Evolutionary conservation across 2,329 filamentous ascomycete species (phyloP).

Genomic region (Harringtonia aguacate): DNA sequence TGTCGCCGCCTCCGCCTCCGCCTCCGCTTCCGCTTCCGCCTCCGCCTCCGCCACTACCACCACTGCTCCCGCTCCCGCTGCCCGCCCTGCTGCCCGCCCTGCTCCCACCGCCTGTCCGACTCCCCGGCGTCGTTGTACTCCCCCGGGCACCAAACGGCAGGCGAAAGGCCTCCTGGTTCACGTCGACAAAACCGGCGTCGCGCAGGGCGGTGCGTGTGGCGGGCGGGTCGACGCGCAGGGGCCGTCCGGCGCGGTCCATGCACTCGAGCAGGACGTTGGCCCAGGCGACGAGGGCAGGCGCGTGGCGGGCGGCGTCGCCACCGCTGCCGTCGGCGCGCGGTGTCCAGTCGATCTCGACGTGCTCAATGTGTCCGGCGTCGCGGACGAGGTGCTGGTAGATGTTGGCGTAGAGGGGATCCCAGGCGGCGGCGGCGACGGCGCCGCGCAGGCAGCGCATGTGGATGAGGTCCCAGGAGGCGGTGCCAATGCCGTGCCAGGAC

Average conservation of each 20-base stretch:
- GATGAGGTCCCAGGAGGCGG: slow-evolving; percentile 65
- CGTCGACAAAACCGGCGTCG: slow-evolving; percentile 67
- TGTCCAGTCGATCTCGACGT: slow-evolving; percentile 78
- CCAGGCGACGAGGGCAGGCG: slow-evolving; percentile 3
- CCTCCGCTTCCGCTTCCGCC: too few species aligned
- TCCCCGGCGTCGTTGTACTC: too few species aligned
- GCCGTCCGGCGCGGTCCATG: slow-evolving; percentile 53
- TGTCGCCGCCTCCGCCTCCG: too few species aligned
- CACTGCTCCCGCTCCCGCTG: too few species aligned
- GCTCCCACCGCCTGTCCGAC: too few species aligned
- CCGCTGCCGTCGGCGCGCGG: slow-evolving; percentile 60
- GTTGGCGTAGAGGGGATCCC: slow-evolving; percentile 64
- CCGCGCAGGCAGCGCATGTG: slow-evolving; percentile 73
- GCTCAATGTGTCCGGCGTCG: slow-evolving; percentile 66
- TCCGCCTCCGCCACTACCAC: too few species aligned
- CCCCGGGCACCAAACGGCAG: slow-evolving; percentile 68
- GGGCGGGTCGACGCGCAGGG: slow-evolving; percentile 46
- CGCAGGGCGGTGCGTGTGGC: slow-evolving; percentile 50
- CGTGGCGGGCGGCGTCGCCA: slow-evolving; percentile 24
- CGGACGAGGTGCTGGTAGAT: slow-evolving; percentile 63
- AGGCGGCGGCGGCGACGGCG: slow-evolving; percentile 64
- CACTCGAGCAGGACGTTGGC: neutral
- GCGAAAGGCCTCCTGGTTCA: slow-evolving; percentile 57
- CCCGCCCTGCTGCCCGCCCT: too few species aligned
- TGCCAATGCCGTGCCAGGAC: slow-evolving; percentile 46